A percentile compares a stretch with the other conserved stretches of the same genome.
Conservation (phyloP, 176 grass and related monocot species). For the Elaeis guineensis region DNA sequence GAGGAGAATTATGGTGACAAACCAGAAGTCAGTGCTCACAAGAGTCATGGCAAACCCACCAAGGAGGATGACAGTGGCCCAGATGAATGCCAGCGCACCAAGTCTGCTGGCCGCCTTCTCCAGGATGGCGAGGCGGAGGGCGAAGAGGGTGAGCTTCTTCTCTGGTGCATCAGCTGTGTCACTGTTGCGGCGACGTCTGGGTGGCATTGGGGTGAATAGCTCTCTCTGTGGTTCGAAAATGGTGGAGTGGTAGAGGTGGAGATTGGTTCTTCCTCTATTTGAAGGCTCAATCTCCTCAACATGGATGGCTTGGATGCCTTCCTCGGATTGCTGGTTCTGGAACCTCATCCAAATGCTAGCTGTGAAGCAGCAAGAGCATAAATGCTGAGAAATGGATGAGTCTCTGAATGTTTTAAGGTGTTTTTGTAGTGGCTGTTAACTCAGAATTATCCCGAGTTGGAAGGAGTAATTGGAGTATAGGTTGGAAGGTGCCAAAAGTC, state of each 20-base stretch:
- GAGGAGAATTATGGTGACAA: slow-evolving; percentile 58
- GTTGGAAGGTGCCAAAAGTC: no score
- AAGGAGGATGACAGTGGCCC: slow-evolving; percentile 60
- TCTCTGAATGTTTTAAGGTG: no score
- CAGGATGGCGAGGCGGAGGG: slow-evolving; percentile 42
- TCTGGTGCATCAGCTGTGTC: slow-evolving; percentile 17
- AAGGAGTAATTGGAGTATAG: no score
- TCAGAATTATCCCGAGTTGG: no score
- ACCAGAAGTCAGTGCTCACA: slow-evolving; percentile 36
- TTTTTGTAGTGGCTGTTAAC: no score
- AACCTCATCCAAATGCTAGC: no score
- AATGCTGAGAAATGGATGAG: no score
- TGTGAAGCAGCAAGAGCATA: no score
- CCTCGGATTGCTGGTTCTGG: no score
- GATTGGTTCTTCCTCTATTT: no score
- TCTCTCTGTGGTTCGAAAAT: slow-evolving; percentile 20
- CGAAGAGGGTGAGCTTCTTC: slow-evolving; percentile 55
- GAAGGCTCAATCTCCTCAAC: no score
- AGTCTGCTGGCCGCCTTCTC: slow-evolving; percentile 48
- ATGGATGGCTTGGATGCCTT: no score
- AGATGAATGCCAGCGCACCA: slow-evolving; percentile 43
- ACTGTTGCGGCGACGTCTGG: not conserved
- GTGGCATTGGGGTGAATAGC: not conserved
- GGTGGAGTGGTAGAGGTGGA: not conserved
- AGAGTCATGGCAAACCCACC: slow-evolving; percentile 42